Conservation (phyloP, 1,284 basidiomycete species). For the Cryptococcus sp. region DNA sequence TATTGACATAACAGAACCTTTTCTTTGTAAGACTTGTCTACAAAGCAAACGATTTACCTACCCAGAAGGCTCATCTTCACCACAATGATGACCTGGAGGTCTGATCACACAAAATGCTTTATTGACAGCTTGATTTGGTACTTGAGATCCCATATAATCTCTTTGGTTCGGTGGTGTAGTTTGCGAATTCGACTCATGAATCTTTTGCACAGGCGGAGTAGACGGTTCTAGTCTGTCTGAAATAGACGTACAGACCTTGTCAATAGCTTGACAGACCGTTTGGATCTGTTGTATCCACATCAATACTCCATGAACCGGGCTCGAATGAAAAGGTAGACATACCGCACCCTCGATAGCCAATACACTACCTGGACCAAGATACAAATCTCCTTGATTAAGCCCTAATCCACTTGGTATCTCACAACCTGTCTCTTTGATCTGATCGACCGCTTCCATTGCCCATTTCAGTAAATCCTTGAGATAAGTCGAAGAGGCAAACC, state of each 20-base stretch:
- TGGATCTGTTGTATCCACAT: conserved; percentile 28
- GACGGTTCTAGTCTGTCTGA: conserved; percentile 12
- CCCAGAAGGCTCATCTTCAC: conserved; percentile 78
- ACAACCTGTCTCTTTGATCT: conserved; percentile 60
- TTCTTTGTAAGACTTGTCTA: too few species aligned
- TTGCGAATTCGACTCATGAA: neutral
- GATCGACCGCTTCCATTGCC: conserved; percentile 62
- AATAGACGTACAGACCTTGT: conserved; percentile 46
- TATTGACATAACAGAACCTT: neutral
- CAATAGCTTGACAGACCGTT: conserved; percentile 79
- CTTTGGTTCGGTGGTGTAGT: neutral
- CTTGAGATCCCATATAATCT: neutral
- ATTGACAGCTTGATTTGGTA: conserved; percentile 9
- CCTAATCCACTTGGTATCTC: conserved; percentile 72
- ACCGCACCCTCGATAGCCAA: conserved; percentile 42
- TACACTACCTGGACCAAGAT: conserved; percentile 58
- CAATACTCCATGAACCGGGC: too few species aligned
- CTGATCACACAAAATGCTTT: conserved; percentile 77
- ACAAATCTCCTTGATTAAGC: conserved; percentile 68
- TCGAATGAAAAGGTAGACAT: conserved; percentile 3
- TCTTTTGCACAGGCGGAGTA: conserved; percentile 11
- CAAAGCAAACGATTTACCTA: conserved; percentile 25
- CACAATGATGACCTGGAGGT: conserved; percentile 88
- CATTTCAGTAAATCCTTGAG: conserved; percentile 50
- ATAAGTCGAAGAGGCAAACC: conserved; percentile 24